phyloP scores from a whole-genome alignment of 768 basidiomycete species.

The Leccinum ochraceum region DNA sequence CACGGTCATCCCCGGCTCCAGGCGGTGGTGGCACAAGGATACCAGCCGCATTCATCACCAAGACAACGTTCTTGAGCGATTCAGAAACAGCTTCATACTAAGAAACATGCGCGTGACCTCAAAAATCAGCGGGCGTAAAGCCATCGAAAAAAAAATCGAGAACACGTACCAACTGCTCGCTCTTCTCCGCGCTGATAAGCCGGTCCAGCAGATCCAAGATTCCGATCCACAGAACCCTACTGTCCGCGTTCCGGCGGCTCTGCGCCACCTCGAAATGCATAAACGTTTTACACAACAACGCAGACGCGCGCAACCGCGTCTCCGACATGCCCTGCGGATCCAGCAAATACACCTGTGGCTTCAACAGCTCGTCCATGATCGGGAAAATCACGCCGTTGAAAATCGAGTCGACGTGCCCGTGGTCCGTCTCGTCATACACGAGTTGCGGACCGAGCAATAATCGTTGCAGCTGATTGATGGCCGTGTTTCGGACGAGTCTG shows the following conservation, averaged over 20 bases:
- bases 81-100: slow-evolving; percentile 96
- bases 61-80: slow-evolving; percentile 92
- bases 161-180: slow-evolving; percentile 73
- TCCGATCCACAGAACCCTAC: slow-evolving; percentile 81
- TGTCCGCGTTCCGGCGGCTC: slow-evolving; percentile 56
- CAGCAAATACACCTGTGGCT: slow-evolving; percentile 72
- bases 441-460: slow-evolving; percentile 79
- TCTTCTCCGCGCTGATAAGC: slow-evolving; percentile 82
- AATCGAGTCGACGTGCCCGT: slow-evolving; percentile 63
- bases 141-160: neutral
- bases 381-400: slow-evolving; percentile 92
- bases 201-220: slow-evolving; percentile 88
- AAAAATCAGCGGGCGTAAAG: slow-evolving; percentile 7
- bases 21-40: slow-evolving; percentile 68
- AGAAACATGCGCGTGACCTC: neutral
- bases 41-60: slow-evolving; percentile 92
- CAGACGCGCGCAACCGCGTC: slow-evolving; percentile 83
- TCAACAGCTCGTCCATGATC: slow-evolving; percentile 86
- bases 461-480: slow-evolving; percentile 81
- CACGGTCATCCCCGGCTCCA: slow-evolving; percentile 45
- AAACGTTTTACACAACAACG: slow-evolving; percentile 93
- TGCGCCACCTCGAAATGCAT: slow-evolving; percentile 89
- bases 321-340: slow-evolving; percentile 91
- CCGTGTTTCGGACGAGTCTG: slow-evolving; percentile 80
- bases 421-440: slow-evolving; percentile 56